These are phyloP conservation scores for Rugiboletus extremiorientalis DNA, from an alignment of 1,284 basidiomycete genomes.

Conservation along the genomic window DNA sequence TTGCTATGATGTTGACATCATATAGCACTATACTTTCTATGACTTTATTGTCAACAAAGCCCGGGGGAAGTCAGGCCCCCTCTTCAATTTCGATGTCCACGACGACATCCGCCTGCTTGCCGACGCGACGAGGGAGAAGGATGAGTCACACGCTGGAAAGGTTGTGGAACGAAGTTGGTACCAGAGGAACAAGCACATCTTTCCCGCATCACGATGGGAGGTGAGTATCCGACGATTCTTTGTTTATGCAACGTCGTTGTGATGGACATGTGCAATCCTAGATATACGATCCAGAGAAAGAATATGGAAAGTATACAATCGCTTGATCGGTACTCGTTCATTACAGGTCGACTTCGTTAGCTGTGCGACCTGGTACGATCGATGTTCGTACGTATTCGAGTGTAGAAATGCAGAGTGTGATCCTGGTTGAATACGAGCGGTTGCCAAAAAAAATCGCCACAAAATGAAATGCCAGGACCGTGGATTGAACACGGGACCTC, in stretches of 20 bases:
- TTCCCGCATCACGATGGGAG: constrained; percentile 95
- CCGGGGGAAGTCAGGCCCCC: constrained; percentile 94
- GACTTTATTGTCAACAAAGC: constrained; percentile 99
- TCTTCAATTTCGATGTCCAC: constrained; percentile 99
- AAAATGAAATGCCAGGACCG: constrained; percentile 46
- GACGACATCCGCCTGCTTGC: constrained; percentile 96
- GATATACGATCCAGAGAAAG: constrained; percentile 92
- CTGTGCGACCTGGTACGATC: background rate
- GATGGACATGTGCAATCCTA: constrained; percentile 27
- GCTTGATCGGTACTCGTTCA: constrained; percentile 40
- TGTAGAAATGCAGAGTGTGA: background rate
- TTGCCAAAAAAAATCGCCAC: background rate
- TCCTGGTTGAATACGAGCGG: background rate
- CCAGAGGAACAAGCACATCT: constrained; percentile 96
- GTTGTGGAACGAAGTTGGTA: constrained; percentile 97
- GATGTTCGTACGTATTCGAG: background rate
- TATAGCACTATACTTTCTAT: constrained; percentile 95
- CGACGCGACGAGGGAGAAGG: constrained; percentile 95
- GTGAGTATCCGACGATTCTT: constrained; percentile 41
- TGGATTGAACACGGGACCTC: constrained; percentile 61
- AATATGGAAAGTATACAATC: constrained; percentile 87
- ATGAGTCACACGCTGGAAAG: constrained; percentile 98
- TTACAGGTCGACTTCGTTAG: background rate
- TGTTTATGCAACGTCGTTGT: background rate
- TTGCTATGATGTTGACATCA: constrained; percentile 15